Percentiles rank a stretch among this genome's conserved stretches.
phyloP scores from a whole-genome alignment of 371 early-diverging fungal genomes.

The Mucor irregularis region DNA sequence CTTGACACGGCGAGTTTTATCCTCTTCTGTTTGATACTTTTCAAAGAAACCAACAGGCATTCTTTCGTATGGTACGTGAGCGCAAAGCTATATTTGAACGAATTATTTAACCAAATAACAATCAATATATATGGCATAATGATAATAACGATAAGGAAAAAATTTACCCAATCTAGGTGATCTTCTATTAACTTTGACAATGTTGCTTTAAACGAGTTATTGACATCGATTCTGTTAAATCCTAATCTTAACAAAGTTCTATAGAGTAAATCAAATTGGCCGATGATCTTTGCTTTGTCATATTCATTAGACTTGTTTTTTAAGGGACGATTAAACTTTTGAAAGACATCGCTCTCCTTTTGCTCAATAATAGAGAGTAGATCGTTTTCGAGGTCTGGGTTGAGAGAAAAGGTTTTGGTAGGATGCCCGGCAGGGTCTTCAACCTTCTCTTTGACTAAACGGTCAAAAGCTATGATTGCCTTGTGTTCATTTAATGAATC shows the following conservation, averaged over 20 bases:
- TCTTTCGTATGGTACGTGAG: slow-evolving; percentile 57
- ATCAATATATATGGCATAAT: neutral
- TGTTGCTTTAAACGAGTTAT: slow-evolving; percentile 46
- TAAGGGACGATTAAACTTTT: slow-evolving; percentile 2
- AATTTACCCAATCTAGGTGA: slow-evolving; percentile 65
- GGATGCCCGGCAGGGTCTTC: too few relatives aligned
- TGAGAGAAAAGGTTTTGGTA: too few relatives aligned
- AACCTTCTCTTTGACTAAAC: too few relatives aligned
- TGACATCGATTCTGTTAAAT: slow-evolving; percentile 49
- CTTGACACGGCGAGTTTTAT: neutral
- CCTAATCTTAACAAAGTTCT: slow-evolving; percentile 51
- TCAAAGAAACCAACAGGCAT: slow-evolving; percentile 62
- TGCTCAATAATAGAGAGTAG: slow-evolving; percentile 25
- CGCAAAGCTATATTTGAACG: slow-evolving; percentile 52
- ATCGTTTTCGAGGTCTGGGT: slow-evolving; percentile 26
- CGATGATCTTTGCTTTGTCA: slow-evolving; percentile 42
- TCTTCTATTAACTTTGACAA: slow-evolving; percentile 46
- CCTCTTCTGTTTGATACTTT: slow-evolving; percentile 53
- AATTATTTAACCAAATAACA: too few relatives aligned
- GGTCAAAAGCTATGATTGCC: too few relatives aligned
- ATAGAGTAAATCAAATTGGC: slow-evolving; percentile 54
- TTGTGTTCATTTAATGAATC: too few relatives aligned
- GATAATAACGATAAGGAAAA: neutral
- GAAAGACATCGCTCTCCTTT: neutral
- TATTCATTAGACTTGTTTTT: slow-evolving; percentile 2